phyloP scores from a whole-genome alignment of 345 rosid species.

The Sapria himalayana region DNA sequence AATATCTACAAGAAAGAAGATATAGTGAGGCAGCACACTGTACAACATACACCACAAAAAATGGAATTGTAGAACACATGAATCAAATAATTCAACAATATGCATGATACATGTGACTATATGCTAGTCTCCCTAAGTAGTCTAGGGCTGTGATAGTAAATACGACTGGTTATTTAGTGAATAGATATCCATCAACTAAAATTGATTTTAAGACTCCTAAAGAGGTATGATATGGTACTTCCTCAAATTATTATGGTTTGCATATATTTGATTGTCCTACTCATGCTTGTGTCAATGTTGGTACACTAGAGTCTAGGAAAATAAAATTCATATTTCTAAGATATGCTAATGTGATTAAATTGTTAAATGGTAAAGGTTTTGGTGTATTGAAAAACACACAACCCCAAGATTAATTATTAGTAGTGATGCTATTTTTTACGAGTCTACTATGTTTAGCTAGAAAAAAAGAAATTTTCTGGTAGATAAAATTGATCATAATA shows the following conservation, averaged over 20 bases:
- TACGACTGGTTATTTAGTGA: neutral
- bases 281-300: neutral
- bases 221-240: neutral
- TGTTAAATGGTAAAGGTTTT: neutral
- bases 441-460: neutral
- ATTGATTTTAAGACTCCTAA: too few relatives aligned
- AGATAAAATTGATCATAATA: neutral
- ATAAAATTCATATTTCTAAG: too few relatives aligned
- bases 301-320: neutral
- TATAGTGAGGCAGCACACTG: too few relatives aligned
- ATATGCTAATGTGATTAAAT: neutral
- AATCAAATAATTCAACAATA: too few relatives aligned
- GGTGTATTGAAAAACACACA: neutral
- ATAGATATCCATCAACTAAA: too few relatives aligned
- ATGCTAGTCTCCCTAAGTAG: neutral
- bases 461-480: neutral
- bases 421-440: conserved; percentile 5
- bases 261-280: neutral
- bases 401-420: neutral
- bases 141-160: neutral
- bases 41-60: neutral
- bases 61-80: too few relatives aligned
- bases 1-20: too few relatives aligned
- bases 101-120: too few relatives aligned
- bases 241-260: neutral